Base-by-base conservation (phyloP, 176 grass and related monocot species). In the Typha latifolia region DNA sequence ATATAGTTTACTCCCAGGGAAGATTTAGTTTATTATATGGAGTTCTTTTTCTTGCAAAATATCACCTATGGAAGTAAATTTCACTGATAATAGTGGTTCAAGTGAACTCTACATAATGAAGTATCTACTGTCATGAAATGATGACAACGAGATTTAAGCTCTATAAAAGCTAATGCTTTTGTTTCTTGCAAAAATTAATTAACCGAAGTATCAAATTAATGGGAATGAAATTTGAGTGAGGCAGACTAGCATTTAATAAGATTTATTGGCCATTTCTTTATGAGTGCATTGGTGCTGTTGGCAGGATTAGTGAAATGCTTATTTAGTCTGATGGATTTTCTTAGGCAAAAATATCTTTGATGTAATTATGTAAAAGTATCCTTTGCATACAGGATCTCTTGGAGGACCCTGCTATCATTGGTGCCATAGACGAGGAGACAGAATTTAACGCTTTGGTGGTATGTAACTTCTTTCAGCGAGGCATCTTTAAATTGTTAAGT, bases 381-480 rank as follows among this genome's bases (percentile, higher is more conserved):
- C 31, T 65, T 50, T 19, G 7, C 14, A 59, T 72, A 77, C 86
- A 96, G 93, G 93, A 89, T 73, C 82, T 96, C 23, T 79, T 91
- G 80, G 88, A 86, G 27, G 88, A 96, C 74, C 80, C 82, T 72
- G 86, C 67, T 71, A 49, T 89, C 61, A 49, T 77, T 12, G 74
- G 31, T 15, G 83, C 88, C 49, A 74, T 91, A 34, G 83, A 84
- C 1, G 93, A 91, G 79, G 93, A 96, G 69, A 89, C 88, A 12
- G 85, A 91, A 75, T 96, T 96, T 76, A 89, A 90, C 51, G 80
- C 88, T 80, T 72, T 96, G 66, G 92, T 96, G 80, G 92, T 96
- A 89, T 1, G 50, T 20, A 23, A 56, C n/a, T 20, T 50, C 14
- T 22, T 67, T 76, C 37, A 9, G 1, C 37, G 37, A 43, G 37